Base-by-base conservation (phyloP, 2,329 filamentous ascomycete species). In the Penicillium sp. region DNA sequence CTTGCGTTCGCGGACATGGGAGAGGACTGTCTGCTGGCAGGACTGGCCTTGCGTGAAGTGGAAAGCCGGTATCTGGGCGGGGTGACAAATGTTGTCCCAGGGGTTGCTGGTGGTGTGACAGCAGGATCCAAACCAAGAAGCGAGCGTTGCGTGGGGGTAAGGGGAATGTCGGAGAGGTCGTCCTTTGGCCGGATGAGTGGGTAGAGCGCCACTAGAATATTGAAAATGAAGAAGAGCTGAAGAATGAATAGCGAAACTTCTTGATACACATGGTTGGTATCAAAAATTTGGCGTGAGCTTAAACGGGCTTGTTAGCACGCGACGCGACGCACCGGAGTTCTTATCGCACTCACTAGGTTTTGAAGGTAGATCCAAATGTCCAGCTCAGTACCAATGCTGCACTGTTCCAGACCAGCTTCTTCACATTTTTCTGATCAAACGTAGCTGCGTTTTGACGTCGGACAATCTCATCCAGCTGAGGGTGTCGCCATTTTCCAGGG, bases 401-500 rank as follows among this genome's bases (percentile, higher is more conserved):
- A 1, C 82, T 72, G 72, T 95, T 96, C 75, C 87, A 85, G 31
- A 85, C 70, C 50, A 96, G 85, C 52, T 81, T 84, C 59, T 81
- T 83, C 48, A 94, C 76, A 63, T 96, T 93, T 71, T 84, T 84
- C 65, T 92, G 87, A 55, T 87, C 86, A 72, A 97, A 96, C 47
- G 82, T 89, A 15, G 87, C 86, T 21, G 87, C 87, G 72, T 90
- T 87, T 70, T 92, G 90, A 50, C 94, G 87, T 61, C 84, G 84
- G 16, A 89, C 86, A 71, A 99, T 95, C 76, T 97, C 93, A 68
- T 91, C 84, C 63, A 97, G 82, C 61, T 88, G 87, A 34, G 94
- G 94, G 73, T 99, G 94, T 69, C 87, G 85, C 93, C 94, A 99
- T 70, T 87, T 91, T 54, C 93, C 92, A 7, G 90, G 78, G 8